phyloP scores from a whole-genome alignment of 805 yeast species.

The Candida odintsovae region DNA sequence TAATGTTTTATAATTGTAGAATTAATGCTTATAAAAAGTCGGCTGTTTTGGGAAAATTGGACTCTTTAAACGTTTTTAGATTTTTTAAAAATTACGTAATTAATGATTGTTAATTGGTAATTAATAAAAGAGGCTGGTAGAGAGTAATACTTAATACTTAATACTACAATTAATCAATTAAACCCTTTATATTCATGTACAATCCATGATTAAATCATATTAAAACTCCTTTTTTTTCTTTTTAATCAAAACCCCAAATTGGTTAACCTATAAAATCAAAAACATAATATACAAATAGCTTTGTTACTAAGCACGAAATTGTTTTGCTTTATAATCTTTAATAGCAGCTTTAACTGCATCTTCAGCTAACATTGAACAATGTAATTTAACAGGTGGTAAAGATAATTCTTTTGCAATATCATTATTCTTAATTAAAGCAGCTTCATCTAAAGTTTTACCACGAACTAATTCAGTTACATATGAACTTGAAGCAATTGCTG shows the following conservation, averaged over 20 bases:
- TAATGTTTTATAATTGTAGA: too few species aligned
- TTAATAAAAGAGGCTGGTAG: too few species aligned
- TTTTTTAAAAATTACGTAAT: too few species aligned
- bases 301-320: conserved; percentile 33
- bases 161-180: too few species aligned
- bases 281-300: neutral
- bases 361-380: conserved; percentile 98
- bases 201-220: neutral
- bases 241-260: neutral
- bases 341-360: conserved; percentile 98
- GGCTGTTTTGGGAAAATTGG: too few species aligned
- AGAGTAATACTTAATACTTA: too few species aligned
- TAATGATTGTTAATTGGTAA: too few species aligned
- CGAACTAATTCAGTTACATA: conserved; percentile 93
- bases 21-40: too few species aligned
- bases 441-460: conserved; percentile 93
- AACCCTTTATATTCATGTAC: neutral
- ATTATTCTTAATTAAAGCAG: conserved; percentile 87
- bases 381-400: conserved; percentile 94
- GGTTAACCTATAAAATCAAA: neutral
- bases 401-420: conserved; percentile 91
- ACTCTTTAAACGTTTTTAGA: too few species aligned
- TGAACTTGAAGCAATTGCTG: conserved; percentile 94
- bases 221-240: neutral
- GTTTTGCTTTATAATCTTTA: conserved; percentile 87